Evolutionary conservation across 495 filamentous ascomycete species (phyloP).

Genomic region (Aspergillus homomorphus): DNA sequence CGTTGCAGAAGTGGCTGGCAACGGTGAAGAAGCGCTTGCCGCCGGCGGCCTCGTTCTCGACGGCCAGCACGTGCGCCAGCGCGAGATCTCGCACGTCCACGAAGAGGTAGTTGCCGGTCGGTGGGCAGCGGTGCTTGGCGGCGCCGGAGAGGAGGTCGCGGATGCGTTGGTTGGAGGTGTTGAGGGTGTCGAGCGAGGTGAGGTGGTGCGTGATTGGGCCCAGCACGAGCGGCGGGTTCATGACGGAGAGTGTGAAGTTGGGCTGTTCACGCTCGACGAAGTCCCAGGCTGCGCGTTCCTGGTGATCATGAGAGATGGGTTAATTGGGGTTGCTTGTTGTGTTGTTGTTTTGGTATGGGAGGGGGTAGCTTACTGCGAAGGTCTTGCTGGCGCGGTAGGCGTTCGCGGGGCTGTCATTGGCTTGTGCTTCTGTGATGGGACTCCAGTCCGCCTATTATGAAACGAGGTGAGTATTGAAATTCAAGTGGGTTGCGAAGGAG

Average conservation of each 20-base stretch:
- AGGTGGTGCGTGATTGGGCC: constrained; percentile 55
- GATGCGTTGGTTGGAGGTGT: constrained; percentile 56
- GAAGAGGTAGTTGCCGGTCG: constrained; percentile 47
- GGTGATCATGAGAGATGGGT: no score
- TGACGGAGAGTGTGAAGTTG: constrained; percentile 58
- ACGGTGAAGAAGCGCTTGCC: constrained; percentile 61
- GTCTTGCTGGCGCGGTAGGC: constrained; percentile 51
- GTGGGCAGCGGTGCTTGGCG: constrained; percentile 47
- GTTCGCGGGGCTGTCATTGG: constrained; percentile 32
- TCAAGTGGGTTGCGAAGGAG: no score
- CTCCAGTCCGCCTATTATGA: constrained; percentile 66
- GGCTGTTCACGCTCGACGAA: constrained; percentile 62
- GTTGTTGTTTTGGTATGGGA: no score
- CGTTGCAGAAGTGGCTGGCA: constrained; percentile 52
- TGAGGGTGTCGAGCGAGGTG: constrained; percentile 48
- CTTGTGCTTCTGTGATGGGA: constrained; percentile 63
- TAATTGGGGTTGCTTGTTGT: no score
- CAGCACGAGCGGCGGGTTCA: constrained; percentile 59
- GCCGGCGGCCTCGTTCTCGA: constrained; percentile 52
- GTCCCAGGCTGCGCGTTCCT: constrained; percentile 62
- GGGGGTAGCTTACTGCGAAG: constrained; percentile 28
- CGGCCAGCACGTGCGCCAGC: constrained; percentile 57
- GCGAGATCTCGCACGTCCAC: constrained; percentile 60
- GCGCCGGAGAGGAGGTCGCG: constrained; percentile 49
- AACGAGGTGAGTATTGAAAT: no score